Conservation (phyloP, 768 basidiomycete genomes). For the Boletus bicolor region DNA sequence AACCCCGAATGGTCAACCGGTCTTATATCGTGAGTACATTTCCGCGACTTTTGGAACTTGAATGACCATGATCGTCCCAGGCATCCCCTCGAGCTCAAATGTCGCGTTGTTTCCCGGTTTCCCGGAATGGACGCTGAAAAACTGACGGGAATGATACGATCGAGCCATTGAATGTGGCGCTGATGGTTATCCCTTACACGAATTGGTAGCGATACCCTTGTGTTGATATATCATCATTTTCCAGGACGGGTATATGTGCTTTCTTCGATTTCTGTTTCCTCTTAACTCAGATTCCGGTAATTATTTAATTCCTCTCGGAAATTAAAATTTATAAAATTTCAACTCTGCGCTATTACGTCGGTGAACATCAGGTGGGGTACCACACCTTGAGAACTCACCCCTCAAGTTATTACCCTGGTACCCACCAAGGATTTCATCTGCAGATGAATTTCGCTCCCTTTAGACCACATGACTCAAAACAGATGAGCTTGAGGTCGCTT, state of each 20-base stretch:
- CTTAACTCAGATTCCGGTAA: too few relatives aligned
- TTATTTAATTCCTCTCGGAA: background rate
- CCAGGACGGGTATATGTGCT: background rate
- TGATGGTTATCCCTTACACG: background rate
- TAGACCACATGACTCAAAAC: background rate
- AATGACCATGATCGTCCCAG: conserved; percentile 12
- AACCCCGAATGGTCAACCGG: conserved; percentile 28
- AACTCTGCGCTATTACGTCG: background rate
- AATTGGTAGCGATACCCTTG: background rate
- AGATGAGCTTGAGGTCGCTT: background rate
- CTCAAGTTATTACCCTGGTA: background rate
- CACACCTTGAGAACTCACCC: background rate
- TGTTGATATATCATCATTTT: background rate
- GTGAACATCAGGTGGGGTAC: background rate
- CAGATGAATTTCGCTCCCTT: background rate
- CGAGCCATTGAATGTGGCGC: conserved; percentile 8
- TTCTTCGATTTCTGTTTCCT: too few relatives aligned
- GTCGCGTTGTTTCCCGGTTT: conserved; percentile 25
- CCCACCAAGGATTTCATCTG: background rate
- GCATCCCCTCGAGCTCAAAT: conserved; percentile 29
- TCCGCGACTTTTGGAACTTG: background rate
- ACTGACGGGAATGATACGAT: conserved; percentile 14
- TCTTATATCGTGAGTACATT: conserved; percentile 24
- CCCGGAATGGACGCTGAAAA: conserved; percentile 14
- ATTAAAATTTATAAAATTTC: background rate